These are phyloP conservation scores for Plasmodium blacklocki DNA, from an alignment of 169 alveolate species.

Conservation along the genomic window DNA sequence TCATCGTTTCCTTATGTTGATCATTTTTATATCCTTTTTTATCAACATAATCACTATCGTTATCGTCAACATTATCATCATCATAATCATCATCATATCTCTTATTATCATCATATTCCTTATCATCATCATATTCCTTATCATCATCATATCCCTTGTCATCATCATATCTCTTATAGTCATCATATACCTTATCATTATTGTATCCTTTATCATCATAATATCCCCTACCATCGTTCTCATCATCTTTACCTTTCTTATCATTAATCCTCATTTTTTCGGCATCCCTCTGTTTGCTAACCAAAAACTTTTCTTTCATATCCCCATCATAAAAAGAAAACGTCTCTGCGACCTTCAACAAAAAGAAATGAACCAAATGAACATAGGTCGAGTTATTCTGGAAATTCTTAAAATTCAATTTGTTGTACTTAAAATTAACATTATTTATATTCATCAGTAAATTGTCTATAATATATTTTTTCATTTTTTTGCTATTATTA, in stretches of 20 bases:
- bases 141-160: too few relatives aligned
- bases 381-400: conserved; percentile 47
- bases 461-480: conserved; percentile 51
- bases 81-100: background rate
- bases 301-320: conserved; percentile 23
- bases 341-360: conserved; percentile 53
- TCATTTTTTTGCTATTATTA: conserved; percentile 15
- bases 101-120: too few relatives aligned
- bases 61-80: conserved; percentile 16
- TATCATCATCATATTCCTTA: too few relatives aligned
- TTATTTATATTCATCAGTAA: conserved; percentile 40
- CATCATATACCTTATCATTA: background rate
- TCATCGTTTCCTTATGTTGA: background rate
- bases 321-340: conserved; percentile 58
- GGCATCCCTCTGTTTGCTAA: background rate
- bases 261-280: background rate
- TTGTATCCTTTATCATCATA: background rate
- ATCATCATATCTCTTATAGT: background rate
- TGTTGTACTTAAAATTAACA: conserved; percentile 56
- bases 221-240: background rate
- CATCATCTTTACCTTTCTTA: conserved; percentile 1
- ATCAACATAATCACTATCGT: background rate
- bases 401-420: conserved; percentile 46
- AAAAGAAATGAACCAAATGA: conserved; percentile 32
- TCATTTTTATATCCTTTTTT: background rate